A percentile compares a stretch with the other conserved stretches of the same genome.
phyloP scores from a whole-genome alignment of 768 basidiomycete species.

The Tylopilus sp. region DNA sequence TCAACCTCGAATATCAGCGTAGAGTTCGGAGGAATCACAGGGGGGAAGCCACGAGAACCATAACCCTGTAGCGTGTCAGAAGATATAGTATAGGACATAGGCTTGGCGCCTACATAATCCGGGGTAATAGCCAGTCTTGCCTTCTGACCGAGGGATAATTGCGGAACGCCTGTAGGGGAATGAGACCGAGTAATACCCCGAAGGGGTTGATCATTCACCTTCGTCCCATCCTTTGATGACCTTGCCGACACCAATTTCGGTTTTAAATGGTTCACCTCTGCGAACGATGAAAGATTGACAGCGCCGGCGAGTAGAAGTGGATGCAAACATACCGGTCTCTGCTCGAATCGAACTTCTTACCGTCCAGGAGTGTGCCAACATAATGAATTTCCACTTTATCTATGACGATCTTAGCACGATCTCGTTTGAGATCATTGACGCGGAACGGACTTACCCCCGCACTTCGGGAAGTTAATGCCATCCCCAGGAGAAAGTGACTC shows the following conservation, averaged over 20 bases:
- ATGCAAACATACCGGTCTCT: constrained; percentile 55
- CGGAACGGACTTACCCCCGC: constrained; percentile 53
- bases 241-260: constrained; percentile 72
- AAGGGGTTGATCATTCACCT: constrained; percentile 43
- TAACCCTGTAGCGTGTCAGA: constrained; percentile 51
- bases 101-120: constrained; percentile 63
- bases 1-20: constrained; percentile 83
- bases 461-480: constrained; percentile 59
- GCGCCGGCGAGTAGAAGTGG: neutral
- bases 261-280: constrained; percentile 60
- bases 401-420: constrained; percentile 34
- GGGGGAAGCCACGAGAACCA: constrained; percentile 70
- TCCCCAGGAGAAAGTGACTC: constrained; percentile 59
- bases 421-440: constrained; percentile 4
- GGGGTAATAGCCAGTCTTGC: constrained; percentile 62
- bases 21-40: constrained; percentile 74
- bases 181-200: neutral
- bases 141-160: constrained; percentile 75
- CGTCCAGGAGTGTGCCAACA: constrained; percentile 64
- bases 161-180: constrained; percentile 55
- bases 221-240: constrained; percentile 93
- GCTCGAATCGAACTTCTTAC: constrained; percentile 71
- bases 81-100: neutral
- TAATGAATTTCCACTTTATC: constrained; percentile 79
- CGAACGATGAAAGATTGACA: constrained; percentile 8